Evolutionary conservation across 2,329 filamentous ascomycete species (phyloP).

Genomic region (Clarireedia homoeocarpa): DNA sequence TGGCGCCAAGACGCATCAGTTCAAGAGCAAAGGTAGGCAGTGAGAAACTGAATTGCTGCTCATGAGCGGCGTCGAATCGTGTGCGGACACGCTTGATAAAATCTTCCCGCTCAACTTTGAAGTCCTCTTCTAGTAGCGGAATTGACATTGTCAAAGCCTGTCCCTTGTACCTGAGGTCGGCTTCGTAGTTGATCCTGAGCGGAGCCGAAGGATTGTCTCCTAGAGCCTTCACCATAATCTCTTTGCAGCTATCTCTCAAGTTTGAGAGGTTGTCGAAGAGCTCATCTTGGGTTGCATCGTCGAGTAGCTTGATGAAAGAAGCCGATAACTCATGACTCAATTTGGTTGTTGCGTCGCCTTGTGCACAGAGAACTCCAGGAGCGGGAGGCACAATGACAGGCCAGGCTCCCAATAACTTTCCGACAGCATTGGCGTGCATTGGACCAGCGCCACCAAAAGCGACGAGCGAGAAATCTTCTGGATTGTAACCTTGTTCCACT

Average conservation of each 20-base stretch:
- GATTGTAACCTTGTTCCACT: constrained; percentile 4
- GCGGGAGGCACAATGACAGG: constrained; percentile 2
- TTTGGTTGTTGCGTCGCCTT: constrained; percentile 1
- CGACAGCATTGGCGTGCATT: constrained; percentile 1
- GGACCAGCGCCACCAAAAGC: constrained; percentile 3
- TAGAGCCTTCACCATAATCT: neutral
- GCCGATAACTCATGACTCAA: constrained; percentile 2
- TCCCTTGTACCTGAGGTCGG: constrained; percentile 2
- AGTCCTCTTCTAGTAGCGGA: neutral
- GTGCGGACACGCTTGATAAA: neutral
- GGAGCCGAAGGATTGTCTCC: neutral
- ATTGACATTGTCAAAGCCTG: constrained; percentile 2
- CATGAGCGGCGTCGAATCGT: constrained; percentile 1
- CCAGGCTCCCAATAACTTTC: constrained; percentile 2
- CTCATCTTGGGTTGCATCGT: neutral
- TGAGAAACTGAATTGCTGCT: constrained; percentile 4
- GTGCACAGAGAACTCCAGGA: constrained; percentile 2
- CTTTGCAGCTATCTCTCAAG: neutral
- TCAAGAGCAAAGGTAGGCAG: neutral
- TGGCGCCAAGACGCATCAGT: neutral
- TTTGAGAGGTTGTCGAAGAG: neutral
- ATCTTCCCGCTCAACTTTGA: neutral
- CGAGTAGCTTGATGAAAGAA: neutral
- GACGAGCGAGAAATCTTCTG: neutral
- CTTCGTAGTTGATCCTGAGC: neutral